phyloP scores from a whole-genome alignment of 2,329 filamentous ascomycete genomes.

The Penicillium freii region DNA sequence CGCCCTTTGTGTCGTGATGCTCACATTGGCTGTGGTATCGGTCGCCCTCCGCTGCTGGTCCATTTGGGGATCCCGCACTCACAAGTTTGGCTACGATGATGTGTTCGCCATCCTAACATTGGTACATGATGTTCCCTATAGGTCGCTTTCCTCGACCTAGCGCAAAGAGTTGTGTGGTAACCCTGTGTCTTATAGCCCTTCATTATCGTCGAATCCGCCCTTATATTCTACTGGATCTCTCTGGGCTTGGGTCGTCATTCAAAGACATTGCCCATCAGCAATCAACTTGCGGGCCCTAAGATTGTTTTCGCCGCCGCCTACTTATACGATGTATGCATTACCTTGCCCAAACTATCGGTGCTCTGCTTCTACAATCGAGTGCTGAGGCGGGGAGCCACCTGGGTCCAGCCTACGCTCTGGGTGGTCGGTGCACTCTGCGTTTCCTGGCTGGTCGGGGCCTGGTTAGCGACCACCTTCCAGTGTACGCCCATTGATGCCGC shows the following conservation, averaged over 20 bases:
- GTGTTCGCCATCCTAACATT: background rate
- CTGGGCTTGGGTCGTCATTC: background rate
- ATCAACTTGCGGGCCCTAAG: background rate
- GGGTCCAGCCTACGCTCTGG: background rate
- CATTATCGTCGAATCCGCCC: background rate
- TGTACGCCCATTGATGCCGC: background rate
- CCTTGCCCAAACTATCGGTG: background rate
- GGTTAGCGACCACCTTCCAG: background rate
- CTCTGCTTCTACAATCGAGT: background rate
- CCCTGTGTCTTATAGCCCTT: background rate
- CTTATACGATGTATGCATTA: background rate
- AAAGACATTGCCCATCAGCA: background rate
- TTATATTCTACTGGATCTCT: background rate
- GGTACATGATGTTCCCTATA: background rate
- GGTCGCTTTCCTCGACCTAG: background rate
- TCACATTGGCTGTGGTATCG: background rate
- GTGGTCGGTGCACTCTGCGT: background rate
- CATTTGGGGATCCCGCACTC: background rate
- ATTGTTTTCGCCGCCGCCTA: background rate
- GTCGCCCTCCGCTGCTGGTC: background rate
- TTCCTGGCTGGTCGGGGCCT: background rate
- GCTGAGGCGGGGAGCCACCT: background rate
- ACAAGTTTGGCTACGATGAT: background rate
- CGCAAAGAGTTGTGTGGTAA: background rate
- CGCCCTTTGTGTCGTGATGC: background rate